Base-by-base conservation (phyloP, 139 green algal species). In the Chlorella sorokiniana region DNA sequence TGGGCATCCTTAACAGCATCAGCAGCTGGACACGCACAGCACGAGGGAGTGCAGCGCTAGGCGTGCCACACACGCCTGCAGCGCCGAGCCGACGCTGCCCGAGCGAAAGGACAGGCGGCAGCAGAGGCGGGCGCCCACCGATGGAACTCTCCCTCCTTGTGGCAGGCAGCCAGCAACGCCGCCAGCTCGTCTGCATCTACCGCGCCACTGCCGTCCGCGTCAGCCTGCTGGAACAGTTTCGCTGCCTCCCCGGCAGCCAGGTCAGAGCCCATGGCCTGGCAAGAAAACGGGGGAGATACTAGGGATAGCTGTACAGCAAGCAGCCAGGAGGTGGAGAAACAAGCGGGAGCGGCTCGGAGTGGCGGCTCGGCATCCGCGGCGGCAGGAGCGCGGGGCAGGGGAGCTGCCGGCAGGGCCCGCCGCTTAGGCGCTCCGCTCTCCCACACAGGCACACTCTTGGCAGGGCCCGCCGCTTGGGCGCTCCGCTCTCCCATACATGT, bases 241-340 rank as follows among this genome's bases (percentile, higher is more conserved):
- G 78, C 38, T 23, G 83, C 35, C 40, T 90, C 86, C 9, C 67
- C 33, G 4, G 72, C 29, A 9, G 29, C 33, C 33, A 91, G 69
- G 11, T 86, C 86, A 8, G 52, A 33, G 8, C 83, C 82, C 52
- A 88, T 87, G 31, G 87, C 77, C 78, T 83, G 27, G 40, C n/a
- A 56, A 78, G 22, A 65, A 35, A 20, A 51, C 16, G 40, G 27
- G 22, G 27, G 41, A 16, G 33, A 70, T 8, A 65, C 25, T 54
- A 22, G 45, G 45, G 45, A 14, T 54, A 14, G 14, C 10, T 54
- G 14, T 10, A 22, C 45, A 14, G 59, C 59, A 65, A 3, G 6
- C 22, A 27, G 52, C 2, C 22, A 61, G 27, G 9, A 2, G 6
- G 52, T 20, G 52, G 52, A 20, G 52, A 23, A 23, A 20, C 25